Evolutionary conservation across 352 stramenopile species (phyloP), one percentile per base, ranked within the genome.

Genomic region (Phytophthora melonis): DNA sequence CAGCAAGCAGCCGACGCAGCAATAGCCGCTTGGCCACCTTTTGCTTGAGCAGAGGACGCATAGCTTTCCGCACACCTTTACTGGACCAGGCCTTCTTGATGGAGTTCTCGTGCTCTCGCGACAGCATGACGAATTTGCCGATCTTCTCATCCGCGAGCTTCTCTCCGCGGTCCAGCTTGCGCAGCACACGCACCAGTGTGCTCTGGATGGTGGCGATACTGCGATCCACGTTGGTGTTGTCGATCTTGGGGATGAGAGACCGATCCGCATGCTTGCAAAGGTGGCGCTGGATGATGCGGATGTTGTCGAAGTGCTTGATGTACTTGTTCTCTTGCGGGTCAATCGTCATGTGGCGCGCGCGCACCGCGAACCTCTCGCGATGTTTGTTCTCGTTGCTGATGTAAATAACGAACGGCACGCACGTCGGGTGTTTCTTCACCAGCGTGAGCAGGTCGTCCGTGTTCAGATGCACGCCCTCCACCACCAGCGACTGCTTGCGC

Each of bases 251-350:
- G 66, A 97, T 97, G n/a, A 97, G 69, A 55, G 73, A 91, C 52
- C 90, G 87, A 70, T 97, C 88, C 18, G 88, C 90, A 62, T 95
- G 80, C 72, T 97, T 97, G 72, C 87, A 93, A 23, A 95, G 72
- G 68, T 95, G 86, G 39, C 86, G 84, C 80, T 97, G 90, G 68
- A 97, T 97, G 69, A 94, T 91, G 72, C 89, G 88, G 67, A 97
- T 97, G 66, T 97, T 97, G 74, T 95, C 90, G 69, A 97, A 97
- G 75, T 95, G 91, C 66, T 95, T 93, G 68, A 97, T 97, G 75
- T 97, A 97, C 76, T 97, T 97, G 79, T 97, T 97, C 60, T 92
- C 87, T 69, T 95, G 87, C 13, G 90, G 90, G 61, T 95, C 87
- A 58, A 97, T 92, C 49, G 90, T 97, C 90, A 97, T 97, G 81